Evolutionary conservation across 2,329 filamentous ascomycete genomes (phyloP).

Genomic region (Penicillium sp.): DNA sequence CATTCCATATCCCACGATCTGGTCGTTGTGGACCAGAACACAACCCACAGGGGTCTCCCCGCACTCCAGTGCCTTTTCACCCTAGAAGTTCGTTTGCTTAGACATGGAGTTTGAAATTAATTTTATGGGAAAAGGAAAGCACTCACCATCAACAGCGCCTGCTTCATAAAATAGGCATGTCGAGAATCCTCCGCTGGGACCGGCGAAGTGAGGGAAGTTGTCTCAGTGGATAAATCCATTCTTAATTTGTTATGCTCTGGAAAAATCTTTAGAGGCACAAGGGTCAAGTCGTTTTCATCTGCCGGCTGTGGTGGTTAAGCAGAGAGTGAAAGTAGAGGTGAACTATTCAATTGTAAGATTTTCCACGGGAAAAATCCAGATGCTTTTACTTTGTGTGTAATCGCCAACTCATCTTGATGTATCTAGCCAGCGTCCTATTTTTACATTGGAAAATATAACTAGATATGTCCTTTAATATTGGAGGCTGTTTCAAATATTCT

Average conservation of each 20-base stretch:
- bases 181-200: slow-evolving; percentile 21
- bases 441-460: too few species aligned
- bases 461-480: background rate
- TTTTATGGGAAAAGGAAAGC: background rate
- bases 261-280: background rate
- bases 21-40: slow-evolving; percentile 78
- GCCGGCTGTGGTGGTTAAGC: background rate
- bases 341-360: background rate
- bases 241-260: background rate
- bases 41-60: slow-evolving; percentile 97
- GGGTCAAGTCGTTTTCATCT: background rate
- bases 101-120: background rate
- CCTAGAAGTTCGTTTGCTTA: slow-evolving; percentile 53
- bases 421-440: background rate
- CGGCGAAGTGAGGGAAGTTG: background rate
- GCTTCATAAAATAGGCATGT: slow-evolving; percentile 72
- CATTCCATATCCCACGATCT: slow-evolving; percentile 86
- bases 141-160: slow-evolving; percentile 80
- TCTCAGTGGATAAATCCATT: background rate
- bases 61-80: slow-evolving; percentile 76
- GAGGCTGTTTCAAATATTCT: background rate
- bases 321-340: background rate
- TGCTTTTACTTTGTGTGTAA: background rate
- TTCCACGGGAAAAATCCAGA: background rate
- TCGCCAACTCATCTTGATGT: background rate